Base-by-base conservation (phyloP, 306 rosid genomes). In the Quercus berberidifolia region DNA sequence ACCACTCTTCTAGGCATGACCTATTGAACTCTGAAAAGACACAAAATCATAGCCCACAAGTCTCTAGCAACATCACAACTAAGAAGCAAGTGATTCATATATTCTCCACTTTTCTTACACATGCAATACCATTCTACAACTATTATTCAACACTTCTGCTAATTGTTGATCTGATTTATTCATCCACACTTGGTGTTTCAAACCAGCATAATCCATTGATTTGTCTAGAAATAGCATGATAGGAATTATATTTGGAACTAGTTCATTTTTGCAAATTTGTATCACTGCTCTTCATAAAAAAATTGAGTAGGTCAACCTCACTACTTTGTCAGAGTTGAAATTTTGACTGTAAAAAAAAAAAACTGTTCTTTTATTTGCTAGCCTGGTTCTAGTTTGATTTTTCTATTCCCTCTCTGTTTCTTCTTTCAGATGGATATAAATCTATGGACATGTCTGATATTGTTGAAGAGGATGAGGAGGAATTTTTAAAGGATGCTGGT, bases 391-490 rank as follows among this genome's bases (percentile, higher is more conserved):
- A 72, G 72, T 82, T 69, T 86, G 56, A 69, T 79, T 76, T 76
- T 51, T 2, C 49, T 76, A 64, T 5, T 57, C 73, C 38, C 70
- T 72, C 19, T 55, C 12, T 28, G 15, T 76, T 35, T 74, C 56
- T 81, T 73, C 75, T 83, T 79, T 75, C 91, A 94, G 99, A 91
- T 85, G 88, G 91, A 83, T 83, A 78, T 75, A 87, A 87, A 75
- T 77, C 92, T 38, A 72, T 81, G 51, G 85, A 91, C 79, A 65
- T 86, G 25, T 88, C 90, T 54, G 89, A 89, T 87, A 81, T 86
- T 28, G 91, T 91, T 81, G 99, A 95, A 90, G 99, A 95, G 80
- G 99, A 95, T 76, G 99, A 95, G 85, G 99, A 92, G 87, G 91
- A 84, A 26, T 92, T 91, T 65, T 84, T 95, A 56, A 92, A 82